Evolutionary conservation across 2,329 filamentous ascomycete genomes (phyloP).

Genomic region (Raffaelea deltoideospora): DNA sequence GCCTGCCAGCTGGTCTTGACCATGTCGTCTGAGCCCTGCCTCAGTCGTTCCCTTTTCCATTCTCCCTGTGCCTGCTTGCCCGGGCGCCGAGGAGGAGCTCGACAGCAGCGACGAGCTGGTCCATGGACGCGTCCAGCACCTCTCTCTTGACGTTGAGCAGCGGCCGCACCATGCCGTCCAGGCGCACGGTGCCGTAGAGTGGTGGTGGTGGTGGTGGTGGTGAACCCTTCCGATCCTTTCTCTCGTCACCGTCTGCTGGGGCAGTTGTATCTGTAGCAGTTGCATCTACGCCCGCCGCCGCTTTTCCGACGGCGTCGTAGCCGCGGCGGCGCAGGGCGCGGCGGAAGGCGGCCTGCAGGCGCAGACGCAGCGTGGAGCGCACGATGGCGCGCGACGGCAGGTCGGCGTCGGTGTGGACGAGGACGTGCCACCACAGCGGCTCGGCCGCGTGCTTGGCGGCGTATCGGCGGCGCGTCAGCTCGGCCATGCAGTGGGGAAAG

Average conservation of each 20-base stretch:
- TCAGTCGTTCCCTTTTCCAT: not conserved
- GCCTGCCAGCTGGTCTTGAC: no score
- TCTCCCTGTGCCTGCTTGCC: not conserved
- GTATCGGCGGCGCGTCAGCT: conserved; percentile 15
- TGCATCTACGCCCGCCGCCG: not conserved
- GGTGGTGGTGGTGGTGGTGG: not conserved
- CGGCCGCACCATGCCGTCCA: conserved; percentile 2
- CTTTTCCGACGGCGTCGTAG: conserved; percentile 9
- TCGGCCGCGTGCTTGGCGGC: conserved; percentile 11
- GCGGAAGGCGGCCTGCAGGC: conserved; percentile 8
- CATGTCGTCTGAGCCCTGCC: no score
- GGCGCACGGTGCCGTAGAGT: conserved; percentile 9
- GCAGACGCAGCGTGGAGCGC: conserved; percentile 3
- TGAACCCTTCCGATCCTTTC: not conserved
- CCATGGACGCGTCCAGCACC: conserved; percentile 4
- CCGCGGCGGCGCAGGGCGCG: conserved; percentile 11
- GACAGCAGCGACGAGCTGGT: conserved; percentile 3
- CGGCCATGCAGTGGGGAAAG: conserved; percentile 9
- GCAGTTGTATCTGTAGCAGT: no score
- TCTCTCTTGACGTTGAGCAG: conserved; percentile 2
- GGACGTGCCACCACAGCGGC: conserved; percentile 9
- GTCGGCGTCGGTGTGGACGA: not conserved
- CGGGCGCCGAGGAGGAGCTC: conserved; percentile 4
- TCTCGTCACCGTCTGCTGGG: not conserved
- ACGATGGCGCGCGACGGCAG: conserved; percentile 1